Conservation (phyloP, 139 green algal genomes). For the Coelastrella sp. region DNA sequence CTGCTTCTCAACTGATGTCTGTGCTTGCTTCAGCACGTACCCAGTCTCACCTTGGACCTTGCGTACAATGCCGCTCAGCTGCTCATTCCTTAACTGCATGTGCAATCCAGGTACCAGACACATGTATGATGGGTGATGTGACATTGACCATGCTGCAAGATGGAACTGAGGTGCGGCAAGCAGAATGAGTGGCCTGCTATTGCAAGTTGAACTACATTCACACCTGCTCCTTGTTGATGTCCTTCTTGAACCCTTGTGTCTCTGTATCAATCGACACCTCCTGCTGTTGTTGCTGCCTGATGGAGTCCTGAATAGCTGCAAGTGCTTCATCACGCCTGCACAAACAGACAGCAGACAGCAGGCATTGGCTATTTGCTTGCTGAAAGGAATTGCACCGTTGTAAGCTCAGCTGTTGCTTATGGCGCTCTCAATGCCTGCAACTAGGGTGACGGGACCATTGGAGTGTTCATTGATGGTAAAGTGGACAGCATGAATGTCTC, state of each 20-base stretch:
- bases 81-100: conserved; percentile 72
- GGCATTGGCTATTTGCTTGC: not conserved
- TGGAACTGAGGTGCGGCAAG: no score
- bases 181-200: no score
- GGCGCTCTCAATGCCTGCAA: not conserved
- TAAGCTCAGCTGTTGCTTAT: not conserved
- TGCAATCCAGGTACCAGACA: no score
- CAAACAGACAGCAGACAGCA: not conserved
- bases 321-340: conserved; percentile 81
- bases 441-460: not conserved
- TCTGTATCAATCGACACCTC: conserved; percentile 74
- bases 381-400: no score
- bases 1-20: conserved; percentile 63
- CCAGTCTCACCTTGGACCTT: conserved; percentile 81
- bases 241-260: conserved; percentile 76
- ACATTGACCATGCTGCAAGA: no score
- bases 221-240: conserved; percentile 77
- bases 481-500: no score
- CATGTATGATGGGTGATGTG: no score
- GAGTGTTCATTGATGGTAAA: no score
- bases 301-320: conserved; percentile 77
- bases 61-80: conserved; percentile 72
- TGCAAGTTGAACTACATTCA: not conserved
- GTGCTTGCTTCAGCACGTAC: conserved; percentile 74
- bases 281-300: conserved; percentile 84